Conservation (phyloP, 2,329 filamentous ascomycete species). For the Magnaporthiopsis incrustans region DNA sequence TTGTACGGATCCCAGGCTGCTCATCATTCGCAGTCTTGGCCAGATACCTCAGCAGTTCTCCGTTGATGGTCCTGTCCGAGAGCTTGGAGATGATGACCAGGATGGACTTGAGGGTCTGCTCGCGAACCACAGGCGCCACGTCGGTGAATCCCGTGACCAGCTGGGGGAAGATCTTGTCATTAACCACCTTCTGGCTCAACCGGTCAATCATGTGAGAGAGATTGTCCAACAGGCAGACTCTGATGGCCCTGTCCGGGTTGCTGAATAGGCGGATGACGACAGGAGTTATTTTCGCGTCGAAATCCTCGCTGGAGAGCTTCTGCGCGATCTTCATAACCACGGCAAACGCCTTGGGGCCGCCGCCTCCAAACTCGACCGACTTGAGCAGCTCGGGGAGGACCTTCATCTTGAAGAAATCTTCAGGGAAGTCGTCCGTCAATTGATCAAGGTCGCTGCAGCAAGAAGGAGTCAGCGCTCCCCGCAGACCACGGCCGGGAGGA, state of each 20-base stretch:
- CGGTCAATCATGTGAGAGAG: conserved; percentile 87
- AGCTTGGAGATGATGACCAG: conserved; percentile 81
- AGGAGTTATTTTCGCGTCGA: conserved; percentile 73
- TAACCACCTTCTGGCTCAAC: conserved; percentile 78
- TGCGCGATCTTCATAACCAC: conserved; percentile 86
- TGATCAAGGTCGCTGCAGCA: conserved; percentile 61
- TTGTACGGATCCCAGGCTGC: conserved; percentile 92
- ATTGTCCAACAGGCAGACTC: conserved; percentile 85
- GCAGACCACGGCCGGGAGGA: neutral
- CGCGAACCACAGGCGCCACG: conserved; percentile 79
- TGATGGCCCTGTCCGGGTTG: conserved; percentile 84
- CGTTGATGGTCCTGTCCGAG: conserved; percentile 87
- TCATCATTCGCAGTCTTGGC: conserved; percentile 97
- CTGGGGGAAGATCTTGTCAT: conserved; percentile 94
- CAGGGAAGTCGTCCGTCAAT: conserved; percentile 87
- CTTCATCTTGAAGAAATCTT: conserved; percentile 98
- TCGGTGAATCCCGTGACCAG: conserved; percentile 97
- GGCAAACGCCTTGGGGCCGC: conserved; percentile 81
- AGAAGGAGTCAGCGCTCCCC: conserved; percentile 1
- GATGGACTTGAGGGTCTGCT: conserved; percentile 93
- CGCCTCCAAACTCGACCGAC: conserved; percentile 95
- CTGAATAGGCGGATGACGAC: conserved; percentile 81
- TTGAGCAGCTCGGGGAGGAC: conserved; percentile 93
- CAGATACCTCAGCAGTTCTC: conserved; percentile 80
- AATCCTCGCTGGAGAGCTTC: conserved; percentile 85